phyloP scores from a whole-genome alignment of 768 basidiomycete genomes.

The Panaeolus papilionaceus region DNA sequence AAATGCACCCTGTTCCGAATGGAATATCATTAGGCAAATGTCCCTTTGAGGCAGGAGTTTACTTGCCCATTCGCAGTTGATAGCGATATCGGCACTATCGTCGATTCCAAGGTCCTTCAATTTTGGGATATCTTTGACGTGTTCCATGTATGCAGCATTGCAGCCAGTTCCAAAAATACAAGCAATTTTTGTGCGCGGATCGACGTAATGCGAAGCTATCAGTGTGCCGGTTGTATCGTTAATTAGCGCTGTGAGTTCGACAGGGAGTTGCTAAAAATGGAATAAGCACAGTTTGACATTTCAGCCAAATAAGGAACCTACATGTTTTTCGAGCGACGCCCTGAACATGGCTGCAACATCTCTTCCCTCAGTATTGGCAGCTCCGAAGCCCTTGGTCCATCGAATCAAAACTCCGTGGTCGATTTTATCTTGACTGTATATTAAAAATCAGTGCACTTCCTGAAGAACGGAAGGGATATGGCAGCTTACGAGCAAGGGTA shows the following conservation, averaged over 20 bases:
- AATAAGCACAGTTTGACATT: background rate
- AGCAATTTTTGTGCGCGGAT: slow-evolving; percentile 89
- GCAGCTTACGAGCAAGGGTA: slow-evolving; percentile 88
- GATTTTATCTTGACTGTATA: slow-evolving; percentile 82
- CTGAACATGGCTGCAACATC: slow-evolving; percentile 96
- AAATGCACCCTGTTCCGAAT: slow-evolving; percentile 82
- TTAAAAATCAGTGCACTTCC: slow-evolving; percentile 6
- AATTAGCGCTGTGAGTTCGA: slow-evolving; percentile 85
- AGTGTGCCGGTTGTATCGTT: slow-evolving; percentile 99
- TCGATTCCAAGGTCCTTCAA: slow-evolving; percentile 77
- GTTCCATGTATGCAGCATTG: slow-evolving; percentile 98
- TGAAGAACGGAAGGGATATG: background rate
- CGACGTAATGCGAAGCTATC: slow-evolving; percentile 96
- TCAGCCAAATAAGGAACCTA: slow-evolving; percentile 42
- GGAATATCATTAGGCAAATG: background rate
- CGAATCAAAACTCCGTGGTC: slow-evolving; percentile 94
- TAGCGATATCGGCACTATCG: slow-evolving; percentile 77
- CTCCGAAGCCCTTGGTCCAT: slow-evolving; percentile 99
- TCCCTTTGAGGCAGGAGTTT: background rate
- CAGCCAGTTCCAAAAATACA: slow-evolving; percentile 98
- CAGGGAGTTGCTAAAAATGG: slow-evolving; percentile 72
- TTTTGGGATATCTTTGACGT: slow-evolving; percentile 85
- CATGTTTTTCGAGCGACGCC: slow-evolving; percentile 76
- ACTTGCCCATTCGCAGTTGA: slow-evolving; percentile 96
- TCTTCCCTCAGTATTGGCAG: slow-evolving; percentile 86